phyloP scores from a whole-genome alignment of 1,284 basidiomycete genomes.

The Ustilago sp. region DNA sequence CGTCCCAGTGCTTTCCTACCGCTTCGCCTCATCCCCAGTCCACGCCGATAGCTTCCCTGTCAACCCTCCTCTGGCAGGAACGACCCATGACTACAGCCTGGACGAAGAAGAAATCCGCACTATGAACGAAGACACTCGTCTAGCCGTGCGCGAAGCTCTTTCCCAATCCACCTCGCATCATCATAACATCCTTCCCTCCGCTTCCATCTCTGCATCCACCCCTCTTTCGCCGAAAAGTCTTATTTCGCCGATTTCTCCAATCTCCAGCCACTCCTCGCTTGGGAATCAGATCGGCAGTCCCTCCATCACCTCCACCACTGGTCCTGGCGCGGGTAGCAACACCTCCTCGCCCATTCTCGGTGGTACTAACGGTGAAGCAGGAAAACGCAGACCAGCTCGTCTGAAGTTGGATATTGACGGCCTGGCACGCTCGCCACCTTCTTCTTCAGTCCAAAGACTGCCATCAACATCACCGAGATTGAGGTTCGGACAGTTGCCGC shows the following conservation, averaged over 20 bases:
- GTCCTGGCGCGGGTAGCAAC: slow-evolving; percentile 13
- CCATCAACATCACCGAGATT: slow-evolving; percentile 24
- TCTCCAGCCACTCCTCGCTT: slow-evolving; percentile 32
- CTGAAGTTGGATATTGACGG: slow-evolving; percentile 33
- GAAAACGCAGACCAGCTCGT: slow-evolving; percentile 18
- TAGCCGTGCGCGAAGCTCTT: slow-evolving; percentile 46
- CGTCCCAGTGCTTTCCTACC: slow-evolving; percentile 18
- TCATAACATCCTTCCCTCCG: slow-evolving; percentile 13
- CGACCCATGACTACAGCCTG: slow-evolving; percentile 30
- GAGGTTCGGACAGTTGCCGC: slow-evolving; percentile 35
- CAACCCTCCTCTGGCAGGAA: slow-evolving; percentile 11
- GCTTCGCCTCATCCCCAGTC: slow-evolving; percentile 26
- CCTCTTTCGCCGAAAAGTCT: slow-evolving; percentile 24
- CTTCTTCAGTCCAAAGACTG: slow-evolving; percentile 19
- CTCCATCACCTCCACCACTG: slow-evolving; percentile 21
- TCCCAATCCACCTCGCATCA: slow-evolving; percentile 35
- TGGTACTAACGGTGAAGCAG: background rate
- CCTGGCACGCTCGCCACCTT: slow-evolving; percentile 18
- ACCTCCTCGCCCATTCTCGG: slow-evolving; percentile 25
- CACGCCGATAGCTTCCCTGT: slow-evolving; percentile 6
- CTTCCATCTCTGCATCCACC: slow-evolving; percentile 3
- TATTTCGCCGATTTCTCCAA: slow-evolving; percentile 24
- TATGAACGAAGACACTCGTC: slow-evolving; percentile 44
- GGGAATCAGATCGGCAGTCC: slow-evolving; percentile 26
- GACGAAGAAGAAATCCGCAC: slow-evolving; percentile 46